Evolutionary conservation across 2,329 filamentous ascomycete species (phyloP).

Genomic region (Ophiostoma pallidulum): DNA sequence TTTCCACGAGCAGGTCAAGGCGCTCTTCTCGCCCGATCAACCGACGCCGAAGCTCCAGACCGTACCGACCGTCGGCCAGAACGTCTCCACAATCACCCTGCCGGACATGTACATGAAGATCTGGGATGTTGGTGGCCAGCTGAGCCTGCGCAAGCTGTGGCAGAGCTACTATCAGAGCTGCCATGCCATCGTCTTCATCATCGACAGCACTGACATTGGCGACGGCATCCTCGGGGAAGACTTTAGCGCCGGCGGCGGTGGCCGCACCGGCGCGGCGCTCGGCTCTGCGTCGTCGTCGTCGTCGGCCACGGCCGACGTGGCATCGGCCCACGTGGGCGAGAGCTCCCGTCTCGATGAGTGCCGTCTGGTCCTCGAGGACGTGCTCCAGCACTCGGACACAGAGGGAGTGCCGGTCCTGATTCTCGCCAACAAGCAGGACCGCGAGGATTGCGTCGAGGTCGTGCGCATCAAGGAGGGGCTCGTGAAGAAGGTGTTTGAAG

Average conservation of each 20-base stretch:
- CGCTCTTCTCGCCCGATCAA: conserved; percentile 60
- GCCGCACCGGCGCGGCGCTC: background rate
- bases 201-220: conserved; percentile 89
- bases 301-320: background rate
- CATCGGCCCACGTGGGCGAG: conserved; percentile 19
- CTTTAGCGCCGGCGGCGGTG: background rate
- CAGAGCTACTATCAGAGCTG: conserved; percentile 90
- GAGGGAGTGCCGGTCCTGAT: conserved; percentile 88
- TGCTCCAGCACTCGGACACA: conserved; percentile 77
- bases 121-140: conserved; percentile 95
- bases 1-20: conserved; percentile 92
- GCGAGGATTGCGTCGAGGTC: conserved; percentile 95
- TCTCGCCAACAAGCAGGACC: conserved; percentile 93
- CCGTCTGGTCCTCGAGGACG: conserved; percentile 77
- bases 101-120: conserved; percentile 96
- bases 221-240: conserved; percentile 53
- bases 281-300: background rate
- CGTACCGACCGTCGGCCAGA: conserved; percentile 94
- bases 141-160: conserved; percentile 82
- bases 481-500: conserved; percentile 91
- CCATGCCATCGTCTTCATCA: conserved; percentile 95
- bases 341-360: conserved; percentile 73
- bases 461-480: conserved; percentile 95
- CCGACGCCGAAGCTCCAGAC: conserved; percentile 66
- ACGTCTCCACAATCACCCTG: conserved; percentile 83